Base-by-base conservation (phyloP, 768 basidiomycete genomes). In the Kwoniella shandongensis region DNA sequence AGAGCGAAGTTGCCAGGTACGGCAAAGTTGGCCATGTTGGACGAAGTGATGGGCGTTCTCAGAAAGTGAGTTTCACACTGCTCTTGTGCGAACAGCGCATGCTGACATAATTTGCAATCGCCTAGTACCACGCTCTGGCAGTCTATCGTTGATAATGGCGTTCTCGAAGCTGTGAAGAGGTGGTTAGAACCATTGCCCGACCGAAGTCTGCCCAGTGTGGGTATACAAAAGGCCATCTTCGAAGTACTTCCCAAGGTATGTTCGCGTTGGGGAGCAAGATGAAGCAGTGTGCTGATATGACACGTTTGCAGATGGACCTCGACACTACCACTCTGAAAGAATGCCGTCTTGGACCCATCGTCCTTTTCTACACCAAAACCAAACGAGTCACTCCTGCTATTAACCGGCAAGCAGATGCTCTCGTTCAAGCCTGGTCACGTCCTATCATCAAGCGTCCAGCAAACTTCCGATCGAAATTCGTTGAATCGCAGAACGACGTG, bases 151-250 rank as follows among this genome's bases (percentile, higher is more conserved):
- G 96, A 99, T 78, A 92, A 92, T 75, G 64, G 63, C 62, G 84
- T 98, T 39, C 81, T 99, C 26, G 88, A 91, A 63, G 91, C 88
- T 4, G 91, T 97, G 48, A 82, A 84, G 38, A 80, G 84, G 35
- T 99, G 91, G 90, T 84, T 99, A 2, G 96, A 98, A 67, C 96
- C 96, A 0, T 85, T 98, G 15, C 88, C 88, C 0, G 91, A 96
- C 78, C 84, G 84, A 52, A 93, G 92, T 1, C 82, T 99, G 2
- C 96, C 96, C 0, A 91, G 92, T 3, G 82, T 98, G 51, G 94
- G 93, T 76, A 97, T 99, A 69, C 96, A 97, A 74, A 86, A 86
- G 44, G 88, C 92, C 50, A 86, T 98, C 63, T 91, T 98, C 78
- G 82, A 83, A 29, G 83, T 86, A 51, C 80, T 99, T 10, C 81